Evolutionary conservation across 331 rosid genomes (phyloP).

Genomic region (Quercus tomentella): DNA sequence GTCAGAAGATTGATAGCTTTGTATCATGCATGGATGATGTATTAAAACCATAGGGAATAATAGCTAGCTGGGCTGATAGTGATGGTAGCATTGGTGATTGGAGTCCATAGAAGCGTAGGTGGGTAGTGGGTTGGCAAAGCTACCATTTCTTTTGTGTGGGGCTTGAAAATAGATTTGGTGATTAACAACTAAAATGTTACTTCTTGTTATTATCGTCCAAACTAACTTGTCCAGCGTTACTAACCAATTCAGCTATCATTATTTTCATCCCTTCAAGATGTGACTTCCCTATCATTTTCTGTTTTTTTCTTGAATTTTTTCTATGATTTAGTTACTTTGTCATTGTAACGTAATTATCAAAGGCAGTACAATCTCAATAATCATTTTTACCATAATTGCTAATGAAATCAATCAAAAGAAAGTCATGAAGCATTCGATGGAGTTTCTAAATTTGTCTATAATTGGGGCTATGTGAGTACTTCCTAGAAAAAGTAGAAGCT

Average conservation of each 20-base stretch:
- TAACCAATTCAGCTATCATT: conserved; percentile 2
- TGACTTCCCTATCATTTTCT: not conserved
- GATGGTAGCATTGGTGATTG: not conserved
- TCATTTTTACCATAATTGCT: not conserved
- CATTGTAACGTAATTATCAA: not conserved
- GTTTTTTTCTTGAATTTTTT: too few species aligned
- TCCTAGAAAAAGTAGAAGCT: not conserved
- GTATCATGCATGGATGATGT: not conserved
- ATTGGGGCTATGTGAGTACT: not conserved
- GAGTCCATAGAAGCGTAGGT: not conserved
- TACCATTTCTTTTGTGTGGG: conserved; percentile 1
- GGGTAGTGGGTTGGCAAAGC: conserved; percentile 10
- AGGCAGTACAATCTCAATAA: not conserved
- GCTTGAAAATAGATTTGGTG: not conserved
- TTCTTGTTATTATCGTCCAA: not conserved
- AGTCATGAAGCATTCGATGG: not conserved
- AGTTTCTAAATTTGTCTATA: not conserved
- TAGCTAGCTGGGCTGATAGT: not conserved
- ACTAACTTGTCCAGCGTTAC: not conserved
- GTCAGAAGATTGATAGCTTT: not conserved
- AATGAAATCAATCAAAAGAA: not conserved
- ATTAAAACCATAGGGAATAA: not conserved
- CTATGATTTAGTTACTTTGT: not conserved
- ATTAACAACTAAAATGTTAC: not conserved
- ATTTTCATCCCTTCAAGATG: not conserved